These are phyloP conservation scores for Scheffersomyces stambukii DNA, from an alignment of 1,139 yeast genomes.

Conservation along the genomic window DNA sequence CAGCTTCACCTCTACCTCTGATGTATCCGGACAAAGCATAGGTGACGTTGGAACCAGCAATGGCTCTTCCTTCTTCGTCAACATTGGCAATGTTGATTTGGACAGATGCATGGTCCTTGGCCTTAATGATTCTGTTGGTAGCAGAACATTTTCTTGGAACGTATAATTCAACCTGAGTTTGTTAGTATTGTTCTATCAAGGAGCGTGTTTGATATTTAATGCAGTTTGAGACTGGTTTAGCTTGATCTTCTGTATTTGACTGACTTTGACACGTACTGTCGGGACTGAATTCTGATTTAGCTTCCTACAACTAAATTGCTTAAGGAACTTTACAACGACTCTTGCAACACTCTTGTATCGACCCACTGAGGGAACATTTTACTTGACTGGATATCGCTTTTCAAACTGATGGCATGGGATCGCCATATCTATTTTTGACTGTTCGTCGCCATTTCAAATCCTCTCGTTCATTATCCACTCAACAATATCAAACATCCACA, in stretches of 20 bases:
- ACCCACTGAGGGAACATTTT: not conserved
- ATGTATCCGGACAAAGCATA: slow-evolving; percentile 97
- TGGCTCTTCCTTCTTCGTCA: slow-evolving; percentile 94
- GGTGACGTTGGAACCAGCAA: slow-evolving; percentile 87
- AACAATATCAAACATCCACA: slow-evolving; percentile 1
- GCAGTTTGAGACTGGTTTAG: no score
- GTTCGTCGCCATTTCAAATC: not conserved
- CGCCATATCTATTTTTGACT: not conserved
- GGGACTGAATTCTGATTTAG: no score
- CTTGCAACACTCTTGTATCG: not conserved
- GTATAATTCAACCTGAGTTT: slow-evolving; percentile 91
- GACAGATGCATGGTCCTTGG: slow-evolving; percentile 99
- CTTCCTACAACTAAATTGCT: no score
- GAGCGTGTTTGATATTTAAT: no score
- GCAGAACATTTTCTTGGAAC: slow-evolving; percentile 99
- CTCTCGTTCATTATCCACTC: not conserved
- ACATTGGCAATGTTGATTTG: slow-evolving; percentile 59
- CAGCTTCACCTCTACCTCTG: slow-evolving; percentile 80
- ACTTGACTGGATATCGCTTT: no score
- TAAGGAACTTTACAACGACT: no score
- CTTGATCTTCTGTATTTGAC: no score
- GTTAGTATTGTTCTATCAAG: slow-evolving; percentile 26
- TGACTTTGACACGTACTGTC: no score
- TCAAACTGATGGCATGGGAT: not conserved
- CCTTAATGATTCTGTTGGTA: slow-evolving; percentile 99